phyloP scores from a whole-genome alignment of 2,329 filamentous ascomycete genomes.

The Chaetomium strumarium region DNA sequence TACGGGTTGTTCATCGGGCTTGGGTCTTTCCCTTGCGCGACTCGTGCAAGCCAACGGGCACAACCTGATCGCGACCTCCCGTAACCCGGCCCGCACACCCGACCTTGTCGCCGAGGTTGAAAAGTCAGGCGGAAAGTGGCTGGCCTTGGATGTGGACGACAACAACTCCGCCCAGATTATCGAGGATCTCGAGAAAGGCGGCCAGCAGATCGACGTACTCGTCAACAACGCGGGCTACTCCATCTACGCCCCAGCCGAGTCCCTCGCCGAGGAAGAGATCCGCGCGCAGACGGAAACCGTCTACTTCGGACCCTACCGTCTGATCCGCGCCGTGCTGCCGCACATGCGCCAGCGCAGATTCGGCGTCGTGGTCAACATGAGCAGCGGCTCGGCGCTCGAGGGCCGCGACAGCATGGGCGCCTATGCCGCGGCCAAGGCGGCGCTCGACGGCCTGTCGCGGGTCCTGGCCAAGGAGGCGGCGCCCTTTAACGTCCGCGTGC shows the following conservation, averaged over 20 bases:
- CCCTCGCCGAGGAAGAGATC: not conserved
- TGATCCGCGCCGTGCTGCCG: not conserved
- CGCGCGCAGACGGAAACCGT: not conserved
- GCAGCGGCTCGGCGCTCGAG: not conserved
- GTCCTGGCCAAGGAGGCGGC: not conserved
- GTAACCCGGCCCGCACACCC: not conserved
- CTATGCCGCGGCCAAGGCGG: not conserved
- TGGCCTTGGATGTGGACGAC: not conserved
- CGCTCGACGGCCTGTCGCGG: not conserved
- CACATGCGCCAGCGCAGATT: not conserved
- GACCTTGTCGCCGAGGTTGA: not conserved
- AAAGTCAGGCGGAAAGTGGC: not conserved
- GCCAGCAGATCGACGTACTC: not conserved
- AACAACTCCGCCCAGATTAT: not conserved
- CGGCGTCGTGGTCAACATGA: not conserved
- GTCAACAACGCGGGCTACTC: not conserved
- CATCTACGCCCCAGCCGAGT: not conserved
- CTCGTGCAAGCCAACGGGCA: not conserved
- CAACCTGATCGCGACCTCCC: not conserved
- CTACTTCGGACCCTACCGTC: not conserved
- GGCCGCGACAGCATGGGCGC: not conserved
- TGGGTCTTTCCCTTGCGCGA: not conserved
- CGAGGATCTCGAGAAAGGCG: not conserved
- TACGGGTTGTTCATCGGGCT: not conserved
- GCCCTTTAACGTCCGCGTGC: not conserved